phyloP scores from a whole-genome alignment of 129 eudicot genomes.

The Helianthus tuberosus region DNA sequence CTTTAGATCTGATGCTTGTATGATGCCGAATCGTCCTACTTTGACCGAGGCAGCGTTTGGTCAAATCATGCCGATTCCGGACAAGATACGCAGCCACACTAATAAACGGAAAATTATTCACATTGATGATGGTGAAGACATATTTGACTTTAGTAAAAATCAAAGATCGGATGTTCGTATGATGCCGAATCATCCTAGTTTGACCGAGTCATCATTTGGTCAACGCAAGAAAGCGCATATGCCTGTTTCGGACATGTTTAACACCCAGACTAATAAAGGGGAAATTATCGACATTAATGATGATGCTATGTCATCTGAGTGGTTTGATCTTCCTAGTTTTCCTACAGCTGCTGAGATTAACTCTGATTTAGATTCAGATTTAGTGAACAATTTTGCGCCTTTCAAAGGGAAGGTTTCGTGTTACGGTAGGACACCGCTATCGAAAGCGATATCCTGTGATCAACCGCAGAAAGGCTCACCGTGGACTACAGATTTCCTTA shows the following conservation, averaged over 20 bases:
- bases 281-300: constrained; percentile 74
- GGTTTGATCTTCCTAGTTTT: constrained; percentile 47
- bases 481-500: constrained; percentile 90
- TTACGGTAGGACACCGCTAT: constrained; percentile 65
- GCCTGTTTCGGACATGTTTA: constrained; percentile 21
- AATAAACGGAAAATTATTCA: constrained; percentile 67
- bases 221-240: constrained; percentile 4
- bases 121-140: constrained; percentile 40
- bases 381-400: constrained; percentile 19
- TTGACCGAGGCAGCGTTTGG: neutral
- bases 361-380: constrained; percentile 40
- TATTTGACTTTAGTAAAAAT: constrained; percentile 5
- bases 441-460: constrained; percentile 63
- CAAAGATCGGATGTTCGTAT: constrained; percentile 31
- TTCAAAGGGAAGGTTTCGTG: constrained; percentile 29
- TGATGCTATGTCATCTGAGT: constrained; percentile 32
- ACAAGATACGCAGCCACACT: constrained; percentile 25
- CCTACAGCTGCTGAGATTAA: constrained; percentile 48
- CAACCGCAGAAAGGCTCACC: constrained; percentile 76
- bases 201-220: neutral
- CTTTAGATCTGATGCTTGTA: constrained; percentile 25
- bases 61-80: constrained; percentile 8
- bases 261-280: constrained; percentile 35
- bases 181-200: constrained; percentile 31
- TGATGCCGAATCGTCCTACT: constrained; percentile 32